Evolutionary conservation across 768 basidiomycete species (phyloP), one percentile per base, ranked within the genome.

Genomic region (Trametes coccinea): DNA sequence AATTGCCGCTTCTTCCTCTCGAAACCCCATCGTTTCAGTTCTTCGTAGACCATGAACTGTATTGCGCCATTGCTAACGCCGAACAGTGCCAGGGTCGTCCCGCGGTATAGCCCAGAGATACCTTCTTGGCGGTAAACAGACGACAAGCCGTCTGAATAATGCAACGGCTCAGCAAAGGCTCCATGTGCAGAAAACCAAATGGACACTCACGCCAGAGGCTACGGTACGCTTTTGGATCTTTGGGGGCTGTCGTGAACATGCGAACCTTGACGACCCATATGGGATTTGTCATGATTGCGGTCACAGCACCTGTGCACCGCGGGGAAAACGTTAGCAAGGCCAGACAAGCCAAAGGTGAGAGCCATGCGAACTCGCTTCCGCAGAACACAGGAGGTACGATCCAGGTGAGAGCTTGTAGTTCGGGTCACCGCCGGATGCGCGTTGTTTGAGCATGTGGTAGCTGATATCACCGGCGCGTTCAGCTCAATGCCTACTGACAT

Each of bases 241-340:
- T 80, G 31, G 82, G 73, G 9, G 77, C 77, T 0, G 94, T 89
- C 1, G 95, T 93, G 71, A 97, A 99, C 87, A 98, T 95, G 61
- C 97, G 86, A 8, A 97, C 95, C 78, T 96, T 92, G 57, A 98
- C 90, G 13, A 98, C 90, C 96, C 96, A 98, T 67, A 98, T 86
- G 0, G 96, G 97, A 74, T 99, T 98, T 6, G 96, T 99, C 71
- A 97, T 82, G 69, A 98, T 78, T 0, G 97, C 95, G 3, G 95
- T 97, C 16, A 86, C 87, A 11, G 95, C 92, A 78, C 96, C 96
- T 98, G 59, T 16, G 57, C 55, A 64, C 13, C 33, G 40, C 54
- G 62, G n/a, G 34, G 14, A 43, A 37, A 56, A 55, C 29, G 34
- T 47, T 51, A 59, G 58, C 44, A 46, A 53, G 46, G 43, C 43